Evolutionary conservation across 148 eudicot genomes (phyloP), one percentile per base, ranked within the genome.

Genomic region (Vaccinium myrtillus): DNA sequence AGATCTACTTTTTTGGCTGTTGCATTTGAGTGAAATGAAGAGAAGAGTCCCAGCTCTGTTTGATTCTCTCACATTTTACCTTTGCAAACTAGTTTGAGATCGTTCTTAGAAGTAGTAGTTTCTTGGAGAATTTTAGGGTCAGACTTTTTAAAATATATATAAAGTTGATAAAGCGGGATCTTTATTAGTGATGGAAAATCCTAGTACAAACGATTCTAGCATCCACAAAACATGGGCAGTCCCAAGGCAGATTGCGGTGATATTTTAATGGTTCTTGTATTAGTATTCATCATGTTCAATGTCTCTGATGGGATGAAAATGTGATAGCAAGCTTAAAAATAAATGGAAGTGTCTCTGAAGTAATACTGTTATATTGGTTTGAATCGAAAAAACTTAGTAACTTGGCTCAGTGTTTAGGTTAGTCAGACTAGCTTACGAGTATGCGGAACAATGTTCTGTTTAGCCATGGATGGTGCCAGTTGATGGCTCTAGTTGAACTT

Each of bases 21-120:
- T 30, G 27, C 82, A 9, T 80, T 56, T 58, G 18, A 80, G 69
- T 79, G 58, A 43, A 36, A 63, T 81, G 83, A 80, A 59, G 74
- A 59, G 54, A 65, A n/a, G 32, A 39, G 30, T 25, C 55, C 83
- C 12, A 11, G 27, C 9, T 48, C 74, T 49, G 5, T 67, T 46
- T 80, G 32, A 1, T 46, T 67, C 59, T 13, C 6, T 4, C 7
- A 3, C n/a, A 48, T 81, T 14, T 39, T 81, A 10, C n/a, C 82
- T 79, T 79, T 21, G 10, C 27, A 56, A 32, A 43, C 50, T 16
- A 43, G 16, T 78, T 25, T 23, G 16, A n/a, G 59, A 13, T 81
- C 12, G n/a, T 61, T 80, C 50, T 80, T 32, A 61, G 25, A 63
- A 21, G 82, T 8, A 13, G 55, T 39, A 36, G 21, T 65, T 80